Conservation (phyloP, 495 filamentous ascomycete species). For the Penicillium arizonense region DNA sequence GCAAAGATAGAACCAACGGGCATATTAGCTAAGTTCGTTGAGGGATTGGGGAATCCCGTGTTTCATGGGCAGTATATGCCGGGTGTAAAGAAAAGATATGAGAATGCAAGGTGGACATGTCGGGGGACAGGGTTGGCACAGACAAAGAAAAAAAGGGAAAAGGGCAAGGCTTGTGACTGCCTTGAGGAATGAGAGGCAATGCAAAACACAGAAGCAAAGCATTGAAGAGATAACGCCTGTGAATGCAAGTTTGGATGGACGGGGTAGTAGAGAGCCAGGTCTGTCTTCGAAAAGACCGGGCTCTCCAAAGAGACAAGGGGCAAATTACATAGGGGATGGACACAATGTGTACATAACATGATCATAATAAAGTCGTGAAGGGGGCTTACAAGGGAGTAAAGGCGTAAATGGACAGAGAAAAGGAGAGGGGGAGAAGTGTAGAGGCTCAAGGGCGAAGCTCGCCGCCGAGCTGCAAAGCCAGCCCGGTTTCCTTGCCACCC, state of each 20-base stretch:
- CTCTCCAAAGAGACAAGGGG: neutral
- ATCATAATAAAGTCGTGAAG: constrained; percentile 37
- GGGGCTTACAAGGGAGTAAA: constrained; percentile 7
- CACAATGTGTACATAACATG: constrained; percentile 22
- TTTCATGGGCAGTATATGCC: neutral
- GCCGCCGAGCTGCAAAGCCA: constrained; percentile 43
- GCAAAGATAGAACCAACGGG: neutral
- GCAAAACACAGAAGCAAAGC: neutral
- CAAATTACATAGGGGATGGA: constrained; percentile 22
- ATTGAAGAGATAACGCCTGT: constrained; percentile 3
- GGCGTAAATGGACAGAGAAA: constrained; percentile 22
- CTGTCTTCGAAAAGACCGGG: neutral
- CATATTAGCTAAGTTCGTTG: neutral
- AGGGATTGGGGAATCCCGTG: neutral
- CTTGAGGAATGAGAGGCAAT: neutral
- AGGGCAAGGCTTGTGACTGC: neutral
- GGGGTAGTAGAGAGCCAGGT: neutral
- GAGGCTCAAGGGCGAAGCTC: constrained; percentile 36
- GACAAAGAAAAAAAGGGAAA: neutral
- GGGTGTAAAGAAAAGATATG: neutral
- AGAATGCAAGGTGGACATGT: neutral
- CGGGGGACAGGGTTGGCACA: too few relatives aligned
- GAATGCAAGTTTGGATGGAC: neutral
- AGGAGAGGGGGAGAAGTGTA: constrained; percentile 1
- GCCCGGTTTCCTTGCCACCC: constrained; percentile 29